A percentile compares a stretch with the other conserved stretches of the same genome.
Evolutionary conservation across 2,329 filamentous ascomycete species (phyloP).

Genomic region (Monosporascus sp.): DNA sequence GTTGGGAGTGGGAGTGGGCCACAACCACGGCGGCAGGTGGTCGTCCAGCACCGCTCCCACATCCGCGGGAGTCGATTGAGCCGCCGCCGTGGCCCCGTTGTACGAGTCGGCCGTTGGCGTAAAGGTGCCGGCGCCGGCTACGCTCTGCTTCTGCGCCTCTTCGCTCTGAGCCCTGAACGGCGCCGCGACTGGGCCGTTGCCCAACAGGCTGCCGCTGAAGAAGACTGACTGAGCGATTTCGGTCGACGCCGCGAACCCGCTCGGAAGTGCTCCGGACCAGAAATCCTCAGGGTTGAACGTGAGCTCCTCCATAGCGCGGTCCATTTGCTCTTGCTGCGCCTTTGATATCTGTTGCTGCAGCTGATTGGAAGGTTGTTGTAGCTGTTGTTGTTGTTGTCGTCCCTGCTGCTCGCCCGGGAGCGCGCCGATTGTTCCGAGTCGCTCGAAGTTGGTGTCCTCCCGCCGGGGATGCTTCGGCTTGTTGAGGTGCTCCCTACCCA

Average conservation of each 20-base stretch:
- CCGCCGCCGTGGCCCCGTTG: conserved; percentile 10
- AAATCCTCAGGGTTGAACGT: conserved; percentile 31
- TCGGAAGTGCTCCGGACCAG: conserved; percentile 18
- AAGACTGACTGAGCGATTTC: conserved; percentile 6
- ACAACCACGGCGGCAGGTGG: conserved; percentile 35
- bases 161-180: background rate
- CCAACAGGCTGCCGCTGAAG: conserved; percentile 2
- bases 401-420: background rate
- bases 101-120: conserved; percentile 4
- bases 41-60: conserved; percentile 19
- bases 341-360: conserved; percentile 1
- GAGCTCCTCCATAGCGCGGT: conserved; percentile 32
- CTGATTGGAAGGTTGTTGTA: background rate
- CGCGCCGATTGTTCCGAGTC: conserved; percentile 2
- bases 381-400: conserved; percentile 1
- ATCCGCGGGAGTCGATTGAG: conserved; percentile 1
- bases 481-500: conserved; percentile 27
- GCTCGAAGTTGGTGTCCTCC: conserved; percentile 15
- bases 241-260: conserved; percentile 1
- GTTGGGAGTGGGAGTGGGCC: conserved; percentile 26
- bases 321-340: conserved; percentile 25
- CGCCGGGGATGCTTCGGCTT: conserved; percentile 1
- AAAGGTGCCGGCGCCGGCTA: conserved; percentile 6
- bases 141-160: conserved; percentile 1
- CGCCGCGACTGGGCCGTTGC: conserved; percentile 7